Evolutionary conservation across 148 eudicot genomes (phyloP).

Genomic region (Rhododendron vialii): DNA sequence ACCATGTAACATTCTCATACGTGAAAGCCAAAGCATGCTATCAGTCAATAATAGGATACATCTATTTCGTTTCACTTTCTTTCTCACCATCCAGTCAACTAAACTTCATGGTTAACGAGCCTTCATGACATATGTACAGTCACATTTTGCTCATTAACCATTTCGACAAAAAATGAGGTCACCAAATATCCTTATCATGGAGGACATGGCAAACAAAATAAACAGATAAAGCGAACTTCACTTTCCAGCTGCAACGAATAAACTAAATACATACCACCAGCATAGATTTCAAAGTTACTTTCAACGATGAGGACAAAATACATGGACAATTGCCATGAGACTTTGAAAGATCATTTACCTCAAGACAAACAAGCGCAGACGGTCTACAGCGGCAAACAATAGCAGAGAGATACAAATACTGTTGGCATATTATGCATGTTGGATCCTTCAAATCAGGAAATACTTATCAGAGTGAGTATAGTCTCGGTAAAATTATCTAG

Average conservation of each 20-base stretch:
- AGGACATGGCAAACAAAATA: conserved; percentile 1
- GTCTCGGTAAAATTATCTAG: neutral
- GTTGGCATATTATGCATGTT: conserved; percentile 90
- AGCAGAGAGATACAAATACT: conserved; percentile 88
- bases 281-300: neutral
- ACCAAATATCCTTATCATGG: neutral
- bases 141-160: neutral
- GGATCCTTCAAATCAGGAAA: conserved; percentile 66
- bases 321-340: neutral
- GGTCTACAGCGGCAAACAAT: conserved; percentile 90
- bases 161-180: neutral
- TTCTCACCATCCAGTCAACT: neutral
- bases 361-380: conserved; percentile 73
- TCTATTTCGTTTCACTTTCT: neutral
- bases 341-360: conserved; percentile 43
- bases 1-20: neutral
- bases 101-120: neutral
- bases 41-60: neutral
- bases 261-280: neutral
- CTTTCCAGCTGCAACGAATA: conserved; percentile 6
- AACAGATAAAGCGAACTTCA: neutral
- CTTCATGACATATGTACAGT: neutral
- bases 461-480: conserved; percentile 12
- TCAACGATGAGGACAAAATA: neutral
- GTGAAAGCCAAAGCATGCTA: neutral